Conservation (phyloP, 148 eudicot genomes). For the Vaccinium vitisidaea region DNA sequence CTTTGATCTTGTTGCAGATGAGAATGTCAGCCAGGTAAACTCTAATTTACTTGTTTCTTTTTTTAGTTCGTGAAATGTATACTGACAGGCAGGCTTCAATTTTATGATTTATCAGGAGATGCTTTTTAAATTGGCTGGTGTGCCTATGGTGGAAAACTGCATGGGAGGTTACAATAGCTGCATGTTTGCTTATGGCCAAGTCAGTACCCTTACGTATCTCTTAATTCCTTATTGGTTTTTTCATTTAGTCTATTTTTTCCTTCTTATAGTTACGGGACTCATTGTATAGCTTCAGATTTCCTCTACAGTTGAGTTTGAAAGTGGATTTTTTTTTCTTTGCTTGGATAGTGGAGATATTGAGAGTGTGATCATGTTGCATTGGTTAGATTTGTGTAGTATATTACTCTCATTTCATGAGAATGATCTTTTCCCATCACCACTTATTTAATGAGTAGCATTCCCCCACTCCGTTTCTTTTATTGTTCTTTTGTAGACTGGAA, state of each 20-base stretch:
- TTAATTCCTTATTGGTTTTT: not conserved
- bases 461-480: not conserved
- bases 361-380: not conserved
- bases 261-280: not conserved
- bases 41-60: not conserved
- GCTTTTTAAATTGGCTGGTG: slow-evolving; percentile 91
- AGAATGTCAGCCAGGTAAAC: slow-evolving; percentile 82
- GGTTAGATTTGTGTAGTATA: not conserved
- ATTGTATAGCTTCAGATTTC: not conserved
- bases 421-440: not conserved
- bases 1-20: slow-evolving; percentile 92
- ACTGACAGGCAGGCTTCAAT: slow-evolving; percentile 2
- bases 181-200: slow-evolving; percentile 99
- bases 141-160: slow-evolving; percentile 96
- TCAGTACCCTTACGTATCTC: slow-evolving; percentile 28
- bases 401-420: not conserved
- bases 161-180: slow-evolving; percentile 95
- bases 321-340: not conserved
- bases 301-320: not conserved
- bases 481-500: slow-evolving; percentile 21
- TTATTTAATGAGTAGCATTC: not conserved
- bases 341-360: not conserved
- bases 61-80: not conserved
- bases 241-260: not conserved
- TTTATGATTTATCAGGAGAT: slow-evolving; percentile 57